A percentile compares a stretch with the other conserved stretches of the same genome.
These are phyloP conservation scores for Leccinum aurantiacum DNA, from an alignment of 768 basidiomycete species.

Conservation along the genomic window DNA sequence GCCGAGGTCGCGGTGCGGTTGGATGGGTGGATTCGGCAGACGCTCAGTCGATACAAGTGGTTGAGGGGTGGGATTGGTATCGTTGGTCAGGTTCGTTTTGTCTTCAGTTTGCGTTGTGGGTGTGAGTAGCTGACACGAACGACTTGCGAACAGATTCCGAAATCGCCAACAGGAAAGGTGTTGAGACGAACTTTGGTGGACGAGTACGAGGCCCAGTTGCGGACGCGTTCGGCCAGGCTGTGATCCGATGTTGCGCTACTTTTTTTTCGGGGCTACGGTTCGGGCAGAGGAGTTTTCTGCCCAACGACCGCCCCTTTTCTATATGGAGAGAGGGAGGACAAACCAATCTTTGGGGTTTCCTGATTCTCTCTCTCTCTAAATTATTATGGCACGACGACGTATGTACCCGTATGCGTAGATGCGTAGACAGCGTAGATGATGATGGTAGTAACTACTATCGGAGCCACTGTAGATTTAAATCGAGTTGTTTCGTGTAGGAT, in stretches of 20 bases:
- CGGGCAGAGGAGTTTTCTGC: neutral
- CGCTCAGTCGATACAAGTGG: constrained; percentile 76
- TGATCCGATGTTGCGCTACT: constrained; percentile 9
- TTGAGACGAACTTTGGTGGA: constrained; percentile 63
- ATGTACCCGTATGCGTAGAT: neutral
- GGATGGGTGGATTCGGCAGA: constrained; percentile 59
- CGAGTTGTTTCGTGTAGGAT: neutral
- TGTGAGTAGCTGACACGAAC: neutral
- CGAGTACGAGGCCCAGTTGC: constrained; percentile 42
- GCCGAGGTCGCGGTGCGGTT: constrained; percentile 44
- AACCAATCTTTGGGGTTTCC: neutral
- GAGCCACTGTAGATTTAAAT: neutral
- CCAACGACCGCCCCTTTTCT: neutral
- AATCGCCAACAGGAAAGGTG: constrained; percentile 72
- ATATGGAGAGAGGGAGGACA: neutral
- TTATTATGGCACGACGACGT: neutral
- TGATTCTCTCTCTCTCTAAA: neutral
- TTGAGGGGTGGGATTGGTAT: constrained; percentile 69
- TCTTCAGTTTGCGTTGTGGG: neutral
- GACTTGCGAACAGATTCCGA: constrained; percentile 57
- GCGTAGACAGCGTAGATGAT: neutral
- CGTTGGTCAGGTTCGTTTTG: constrained; percentile 53
- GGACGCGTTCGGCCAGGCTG: constrained; percentile 24
- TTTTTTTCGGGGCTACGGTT: neutral
- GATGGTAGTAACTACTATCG: neutral